Base-by-base conservation (phyloP, 2,329 filamentous ascomycete species). In the Didymella glomerata region DNA sequence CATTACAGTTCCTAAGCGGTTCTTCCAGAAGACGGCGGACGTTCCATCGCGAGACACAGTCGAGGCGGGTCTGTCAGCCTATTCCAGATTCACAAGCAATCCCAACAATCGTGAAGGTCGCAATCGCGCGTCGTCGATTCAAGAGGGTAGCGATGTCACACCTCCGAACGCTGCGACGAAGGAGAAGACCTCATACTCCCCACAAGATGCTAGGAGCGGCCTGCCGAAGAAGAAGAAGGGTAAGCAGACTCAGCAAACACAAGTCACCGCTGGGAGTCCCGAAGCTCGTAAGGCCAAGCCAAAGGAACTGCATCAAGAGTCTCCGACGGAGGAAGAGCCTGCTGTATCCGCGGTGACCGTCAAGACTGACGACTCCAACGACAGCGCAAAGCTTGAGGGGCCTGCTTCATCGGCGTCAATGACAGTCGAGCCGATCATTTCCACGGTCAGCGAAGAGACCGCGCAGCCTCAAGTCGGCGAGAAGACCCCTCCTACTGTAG, bases 131-230 rank as follows among this genome's bases (percentile, higher is more conserved):
- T 22, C 46, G 13, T 53, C 61, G 16, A 32, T 32, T 42, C 34
- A 51, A 49, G 25, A 53, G n/a, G 22, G 34, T 28, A 40, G 28
- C 41, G 20, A 28, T n/a, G 16, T 11, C 9, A 34, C 25, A 13
- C 5, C 22, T 30, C 22, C n/a, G 34, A 11, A 10, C 10, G 16
- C 32, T 18, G 25, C 9, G 32, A 46, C 44, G 32, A 54, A 25
- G 11, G 54, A 22, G 9, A 48, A 50, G 10, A 48, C 49, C 16
- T 47, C 57, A n/a, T 77, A 77, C 60, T 76, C 74, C 59, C 70
- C 74, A 44, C 74, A 77, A 61, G 74, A 76, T 61, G 74, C 68
- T 67, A 72, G 74, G 60, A 76, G 74, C 65, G 70, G 65, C 61
- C 54, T 75, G 59, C 66, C 48, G 41, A 64, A 61, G 42, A 64